These are phyloP conservation scores for Grigorovia yakushimaensis DNA, from an alignment of 805 yeast genomes.

Conservation along the genomic window DNA sequence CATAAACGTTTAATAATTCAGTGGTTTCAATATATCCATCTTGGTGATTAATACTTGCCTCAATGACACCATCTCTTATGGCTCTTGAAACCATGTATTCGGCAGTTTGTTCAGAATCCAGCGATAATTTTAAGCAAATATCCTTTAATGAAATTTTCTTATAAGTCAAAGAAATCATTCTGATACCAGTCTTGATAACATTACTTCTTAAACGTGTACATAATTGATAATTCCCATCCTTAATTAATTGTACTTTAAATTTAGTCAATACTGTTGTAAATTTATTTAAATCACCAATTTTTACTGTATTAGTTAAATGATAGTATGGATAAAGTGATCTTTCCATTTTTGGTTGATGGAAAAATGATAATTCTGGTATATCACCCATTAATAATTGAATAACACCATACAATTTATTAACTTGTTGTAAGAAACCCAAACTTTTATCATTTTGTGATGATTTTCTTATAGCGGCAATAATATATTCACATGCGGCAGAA, in stretches of 20 bases:
- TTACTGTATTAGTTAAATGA: slow-evolving; percentile 82
- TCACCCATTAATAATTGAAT: slow-evolving; percentile 95
- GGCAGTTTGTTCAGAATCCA: slow-evolving; percentile 91
- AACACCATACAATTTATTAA: slow-evolving; percentile 77
- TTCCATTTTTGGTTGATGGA: slow-evolving; percentile 54
- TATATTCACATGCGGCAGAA: slow-evolving; percentile 79
- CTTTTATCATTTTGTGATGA: slow-evolving; percentile 87
- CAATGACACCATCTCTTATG: slow-evolving; percentile 94
- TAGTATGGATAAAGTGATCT: slow-evolving; percentile 69
- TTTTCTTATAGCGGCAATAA: slow-evolving; percentile 90
- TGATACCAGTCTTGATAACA: slow-evolving; percentile 94
- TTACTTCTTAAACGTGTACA: slow-evolving; percentile 88
- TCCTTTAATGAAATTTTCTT: slow-evolving; percentile 86
- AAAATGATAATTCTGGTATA: slow-evolving; percentile 79
- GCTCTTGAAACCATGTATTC: slow-evolving; percentile 96
- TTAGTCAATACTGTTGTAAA: slow-evolving; percentile 63
- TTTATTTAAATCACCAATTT: slow-evolving; percentile 76
- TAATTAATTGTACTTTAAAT: slow-evolving; percentile 51
- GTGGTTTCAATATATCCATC: slow-evolving; percentile 84
- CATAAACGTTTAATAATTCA: slow-evolving; percentile 78
- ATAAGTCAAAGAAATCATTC: slow-evolving; percentile 85
- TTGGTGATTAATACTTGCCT: slow-evolving; percentile 86
- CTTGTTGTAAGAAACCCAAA: slow-evolving; percentile 78
- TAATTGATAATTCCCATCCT: slow-evolving; percentile 74
- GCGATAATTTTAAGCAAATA: slow-evolving; percentile 81